Percentiles rank a stretch among this genome's conserved stretches.
Evolutionary conservation across 768 basidiomycete genomes (phyloP).

Genomic region (Coprinellus aureogranulatus): DNA sequence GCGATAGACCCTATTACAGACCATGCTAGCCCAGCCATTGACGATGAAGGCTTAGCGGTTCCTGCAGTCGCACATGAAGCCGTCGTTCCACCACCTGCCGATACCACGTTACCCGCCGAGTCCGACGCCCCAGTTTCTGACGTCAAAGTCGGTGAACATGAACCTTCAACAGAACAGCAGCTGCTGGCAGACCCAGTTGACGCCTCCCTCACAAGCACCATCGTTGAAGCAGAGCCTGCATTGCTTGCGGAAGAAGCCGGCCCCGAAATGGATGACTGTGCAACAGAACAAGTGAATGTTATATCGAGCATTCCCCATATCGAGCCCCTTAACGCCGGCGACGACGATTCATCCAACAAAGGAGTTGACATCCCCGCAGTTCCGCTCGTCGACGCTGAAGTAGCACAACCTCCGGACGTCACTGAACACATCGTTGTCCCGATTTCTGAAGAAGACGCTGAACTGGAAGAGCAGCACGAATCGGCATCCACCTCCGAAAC

Average conservation of each 20-base stretch:
- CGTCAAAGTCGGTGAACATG: too few species aligned
- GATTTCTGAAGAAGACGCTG: not conserved
- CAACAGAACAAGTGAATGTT: not conserved
- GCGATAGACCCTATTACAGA: too few species aligned
- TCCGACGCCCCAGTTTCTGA: too few species aligned
- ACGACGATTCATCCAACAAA: not conserved
- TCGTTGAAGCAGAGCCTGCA: not conserved
- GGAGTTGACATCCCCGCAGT: not conserved
- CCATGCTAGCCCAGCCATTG: too few species aligned
- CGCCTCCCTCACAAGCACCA: too few species aligned
- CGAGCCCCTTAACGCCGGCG: constrained; percentile 5
- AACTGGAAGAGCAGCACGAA: not conserved
- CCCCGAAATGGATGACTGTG: not conserved
- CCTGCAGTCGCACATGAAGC: too few species aligned
- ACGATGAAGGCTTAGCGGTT: too few species aligned
- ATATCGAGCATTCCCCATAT: constrained; percentile 5
- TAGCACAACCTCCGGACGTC: not conserved
- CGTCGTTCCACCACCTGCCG: too few species aligned
- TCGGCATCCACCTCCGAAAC: not conserved
- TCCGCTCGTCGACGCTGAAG: constrained; percentile 3
- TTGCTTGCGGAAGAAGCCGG: not conserved
- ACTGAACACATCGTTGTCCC: not conserved
- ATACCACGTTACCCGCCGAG: too few species aligned
- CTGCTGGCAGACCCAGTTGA: not conserved
- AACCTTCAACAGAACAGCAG: not conserved